Conservation (phyloP, 164 flowering plant genomes). For the Vitis cinerea region DNA sequence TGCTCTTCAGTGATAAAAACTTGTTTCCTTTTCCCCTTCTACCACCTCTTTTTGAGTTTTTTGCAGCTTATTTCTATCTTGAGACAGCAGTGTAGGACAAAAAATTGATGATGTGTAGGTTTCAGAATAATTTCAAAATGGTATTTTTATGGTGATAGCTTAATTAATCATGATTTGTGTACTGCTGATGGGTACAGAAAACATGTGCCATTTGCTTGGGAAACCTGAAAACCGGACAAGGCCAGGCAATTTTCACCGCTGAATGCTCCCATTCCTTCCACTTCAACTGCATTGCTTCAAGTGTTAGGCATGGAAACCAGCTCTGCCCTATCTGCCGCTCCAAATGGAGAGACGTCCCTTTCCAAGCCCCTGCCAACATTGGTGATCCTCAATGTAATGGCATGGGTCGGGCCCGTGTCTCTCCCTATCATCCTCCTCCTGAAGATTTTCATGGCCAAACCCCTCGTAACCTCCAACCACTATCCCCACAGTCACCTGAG, state of each 20-base stretch:
- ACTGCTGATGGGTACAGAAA: conserved; percentile 17
- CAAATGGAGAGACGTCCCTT: conserved; percentile 38
- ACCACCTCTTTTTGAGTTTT: no score
- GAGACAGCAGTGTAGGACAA: no score
- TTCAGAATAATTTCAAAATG: no score
- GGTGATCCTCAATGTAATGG: conserved; percentile 5
- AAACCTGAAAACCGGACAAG: conserved; percentile 23
- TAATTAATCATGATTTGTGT: no score
- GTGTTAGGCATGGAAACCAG: conserved; percentile 30
- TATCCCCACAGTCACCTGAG: conserved; percentile 5
- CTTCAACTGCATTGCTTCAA: conserved; percentile 32
- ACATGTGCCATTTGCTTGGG: conserved; percentile 38
- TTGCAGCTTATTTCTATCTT: no score
- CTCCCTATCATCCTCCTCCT: conserved; percentile 2
- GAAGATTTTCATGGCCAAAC: not conserved
- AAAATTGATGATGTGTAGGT: no score
- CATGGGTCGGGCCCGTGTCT: conserved; percentile 7
- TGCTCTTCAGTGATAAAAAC: no score
- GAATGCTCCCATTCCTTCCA: conserved; percentile 43
- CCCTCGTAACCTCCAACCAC: not conserved
- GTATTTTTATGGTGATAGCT: no score
- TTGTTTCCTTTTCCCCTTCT: no score
- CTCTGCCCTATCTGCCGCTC: conserved; percentile 38
- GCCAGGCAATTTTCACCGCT: conserved; percentile 34
- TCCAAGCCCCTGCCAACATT: conserved; percentile 11